A percentile compares a stretch with the other conserved stretches of the same genome.
Evolutionary conservation across 495 filamentous ascomycete species (phyloP).

Genomic region (Penicillium roqueforti): DNA sequence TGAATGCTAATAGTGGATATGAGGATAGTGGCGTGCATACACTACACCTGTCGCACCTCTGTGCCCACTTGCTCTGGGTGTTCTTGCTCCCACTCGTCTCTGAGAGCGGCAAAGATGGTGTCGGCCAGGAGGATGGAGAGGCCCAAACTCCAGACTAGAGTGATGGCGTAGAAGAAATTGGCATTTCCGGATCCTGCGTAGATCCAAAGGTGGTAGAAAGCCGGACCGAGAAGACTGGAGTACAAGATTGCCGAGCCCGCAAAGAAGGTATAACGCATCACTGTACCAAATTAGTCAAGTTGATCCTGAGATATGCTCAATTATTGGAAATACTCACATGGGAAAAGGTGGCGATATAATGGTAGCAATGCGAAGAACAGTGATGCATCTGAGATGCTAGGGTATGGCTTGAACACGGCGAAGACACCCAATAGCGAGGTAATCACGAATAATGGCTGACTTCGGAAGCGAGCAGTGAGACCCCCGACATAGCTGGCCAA

Average conservation of each 20-base stretch:
- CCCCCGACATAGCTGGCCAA: constrained; percentile 82
- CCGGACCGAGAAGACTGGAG: constrained; percentile 81
- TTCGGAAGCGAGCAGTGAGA: constrained; percentile 70
- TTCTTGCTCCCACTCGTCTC: constrained; percentile 94
- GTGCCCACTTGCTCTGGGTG: constrained; percentile 83
- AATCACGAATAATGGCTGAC: constrained; percentile 81
- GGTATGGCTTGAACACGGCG: constrained; percentile 93
- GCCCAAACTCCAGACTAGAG: constrained; percentile 91
- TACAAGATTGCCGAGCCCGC: constrained; percentile 77
- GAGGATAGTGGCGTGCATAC: constrained; percentile 1
- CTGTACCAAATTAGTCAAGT: constrained; percentile 34
- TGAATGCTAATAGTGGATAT: constrained; percentile 3
- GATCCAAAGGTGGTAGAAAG: constrained; percentile 97
- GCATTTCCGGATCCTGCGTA: constrained; percentile 97
- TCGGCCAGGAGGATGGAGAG: constrained; percentile 78
- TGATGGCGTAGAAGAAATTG: constrained; percentile 99
- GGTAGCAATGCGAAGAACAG: constrained; percentile 79
- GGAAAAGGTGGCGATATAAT: constrained; percentile 91
- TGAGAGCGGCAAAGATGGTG: constrained; percentile 75
- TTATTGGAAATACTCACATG: constrained; percentile 51
- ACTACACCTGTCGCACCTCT: constrained; percentile 78
- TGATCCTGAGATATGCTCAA: not conserved
- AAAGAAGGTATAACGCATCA: constrained; percentile 93
- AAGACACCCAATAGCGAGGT: constrained; percentile 80
- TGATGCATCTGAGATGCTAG: constrained; percentile 81